Percentiles rank a stretch among this genome's conserved stretches.
Conservation (phyloP, 345 rosid genomes). For the Corymbia maculata region DNA sequence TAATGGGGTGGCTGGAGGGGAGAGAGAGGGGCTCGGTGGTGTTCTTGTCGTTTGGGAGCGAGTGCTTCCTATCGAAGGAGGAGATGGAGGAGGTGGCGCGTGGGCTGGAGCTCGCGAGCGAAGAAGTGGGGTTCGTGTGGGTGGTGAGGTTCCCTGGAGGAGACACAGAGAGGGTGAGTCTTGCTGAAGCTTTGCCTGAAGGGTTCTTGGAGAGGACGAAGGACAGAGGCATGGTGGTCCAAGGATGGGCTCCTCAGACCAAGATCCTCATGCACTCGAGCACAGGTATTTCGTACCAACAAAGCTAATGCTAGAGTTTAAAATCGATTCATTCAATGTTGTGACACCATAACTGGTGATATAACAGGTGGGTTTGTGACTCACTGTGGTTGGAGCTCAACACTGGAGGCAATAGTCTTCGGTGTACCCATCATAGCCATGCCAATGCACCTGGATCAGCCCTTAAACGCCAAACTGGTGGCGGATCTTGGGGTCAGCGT, state of each 20-base stretch:
- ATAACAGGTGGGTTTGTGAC: slow-evolving; percentile 16
- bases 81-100: slow-evolving; percentile 15
- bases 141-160: slow-evolving; percentile 11
- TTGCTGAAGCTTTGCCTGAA: slow-evolving; percentile 16
- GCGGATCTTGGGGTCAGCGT: slow-evolving; percentile 13
- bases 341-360: background rate
- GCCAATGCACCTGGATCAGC: slow-evolving; percentile 25
- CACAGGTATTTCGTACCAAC: background rate
- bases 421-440: slow-evolving; percentile 27
- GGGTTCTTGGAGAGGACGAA: slow-evolving; percentile 9
- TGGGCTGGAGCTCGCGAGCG: slow-evolving; percentile 17
- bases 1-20: slow-evolving; percentile 12
- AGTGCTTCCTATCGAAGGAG: slow-evolving; percentile 14
- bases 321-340: background rate
- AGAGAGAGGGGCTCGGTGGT: slow-evolving; percentile 5
- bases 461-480: slow-evolving; percentile 8
- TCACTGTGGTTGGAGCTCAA: slow-evolving; percentile 29
- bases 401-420: slow-evolving; percentile 14
- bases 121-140: slow-evolving; percentile 13
- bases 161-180: background rate
- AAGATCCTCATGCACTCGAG: slow-evolving; percentile 8
- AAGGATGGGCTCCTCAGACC: slow-evolving; percentile 27
- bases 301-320: background rate
- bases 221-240: slow-evolving; percentile 14
- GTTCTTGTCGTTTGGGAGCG: slow-evolving; percentile 17